These are phyloP conservation scores for Fraxinus nigra DNA, from an alignment of 305 asterid species.

Conservation along the genomic window DNA sequence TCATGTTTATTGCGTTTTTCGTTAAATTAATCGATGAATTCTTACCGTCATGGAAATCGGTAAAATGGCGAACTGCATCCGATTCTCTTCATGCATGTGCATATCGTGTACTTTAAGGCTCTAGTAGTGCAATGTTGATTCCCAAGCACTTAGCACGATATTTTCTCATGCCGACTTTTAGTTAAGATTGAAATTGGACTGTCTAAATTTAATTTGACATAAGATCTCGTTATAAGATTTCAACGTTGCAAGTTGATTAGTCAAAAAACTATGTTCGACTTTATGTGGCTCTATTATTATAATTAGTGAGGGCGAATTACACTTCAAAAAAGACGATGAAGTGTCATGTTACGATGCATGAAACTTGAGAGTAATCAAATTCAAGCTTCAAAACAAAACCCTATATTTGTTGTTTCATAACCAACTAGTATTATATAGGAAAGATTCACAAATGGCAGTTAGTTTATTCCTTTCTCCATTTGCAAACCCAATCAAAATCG, in stretches of 20 bases:
- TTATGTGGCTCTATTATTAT: background rate
- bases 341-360: background rate
- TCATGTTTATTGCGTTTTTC: background rate
- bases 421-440: background rate
- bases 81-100: background rate
- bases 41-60: background rate
- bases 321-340: background rate
- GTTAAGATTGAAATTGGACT: background rate
- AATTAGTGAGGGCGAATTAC: background rate
- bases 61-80: background rate
- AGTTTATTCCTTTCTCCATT: constrained; percentile 22
- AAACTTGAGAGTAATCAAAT: background rate
- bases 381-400: background rate
- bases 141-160: background rate
- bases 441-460: constrained; percentile 33
- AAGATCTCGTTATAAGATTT: background rate
- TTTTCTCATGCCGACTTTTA: background rate
- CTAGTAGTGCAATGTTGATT: background rate
- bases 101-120: background rate
- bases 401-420: background rate
- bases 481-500: constrained; percentile 23
- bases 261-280: background rate
- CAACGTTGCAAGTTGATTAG: background rate
- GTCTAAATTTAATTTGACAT: background rate
- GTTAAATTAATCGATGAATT: background rate